Evolutionary conservation across 495 filamentous ascomycete genomes (phyloP).

Genomic region (Evansstolkia leycettana): DNA sequence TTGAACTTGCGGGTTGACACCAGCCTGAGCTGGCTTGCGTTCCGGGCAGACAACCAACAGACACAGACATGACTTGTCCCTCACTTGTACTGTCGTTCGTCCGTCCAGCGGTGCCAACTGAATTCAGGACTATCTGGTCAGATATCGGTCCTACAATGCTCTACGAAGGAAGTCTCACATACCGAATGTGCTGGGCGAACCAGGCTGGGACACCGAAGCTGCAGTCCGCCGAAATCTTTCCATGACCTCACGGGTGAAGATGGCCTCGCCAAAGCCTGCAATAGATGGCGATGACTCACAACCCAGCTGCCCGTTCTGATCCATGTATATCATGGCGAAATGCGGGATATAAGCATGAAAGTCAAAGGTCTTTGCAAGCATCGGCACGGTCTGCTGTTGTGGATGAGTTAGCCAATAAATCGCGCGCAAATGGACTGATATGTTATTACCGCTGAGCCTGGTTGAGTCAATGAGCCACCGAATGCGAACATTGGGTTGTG

Average conservation of each 20-base stretch:
- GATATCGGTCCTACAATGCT: no score
- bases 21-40: conserved; percentile 5
- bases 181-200: conserved; percentile 10
- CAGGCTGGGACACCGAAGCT: conserved; percentile 9
- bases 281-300: conserved; percentile 24
- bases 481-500: conserved; percentile 1
- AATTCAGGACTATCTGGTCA: no score
- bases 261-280: conserved; percentile 19
- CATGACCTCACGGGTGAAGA: conserved; percentile 30
- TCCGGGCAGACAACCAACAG: neutral
- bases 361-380: conserved; percentile 4
- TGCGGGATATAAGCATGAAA: conserved; percentile 25
- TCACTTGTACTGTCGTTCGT: no score
- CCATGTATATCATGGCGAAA: conserved; percentile 28
- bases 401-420: conserved; percentile 6
- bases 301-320: conserved; percentile 24
- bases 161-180: conserved; percentile 3
- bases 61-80: neutral
- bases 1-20: conserved; percentile 9
- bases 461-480: neutral
- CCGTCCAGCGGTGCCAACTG: no score
- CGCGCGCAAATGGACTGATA: no score
- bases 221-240: conserved; percentile 24
- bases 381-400: conserved; percentile 4
- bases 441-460: neutral